Conservation (phyloP, 2,329 filamentous ascomycete species). For the Trichoderma afroharzianum region DNA sequence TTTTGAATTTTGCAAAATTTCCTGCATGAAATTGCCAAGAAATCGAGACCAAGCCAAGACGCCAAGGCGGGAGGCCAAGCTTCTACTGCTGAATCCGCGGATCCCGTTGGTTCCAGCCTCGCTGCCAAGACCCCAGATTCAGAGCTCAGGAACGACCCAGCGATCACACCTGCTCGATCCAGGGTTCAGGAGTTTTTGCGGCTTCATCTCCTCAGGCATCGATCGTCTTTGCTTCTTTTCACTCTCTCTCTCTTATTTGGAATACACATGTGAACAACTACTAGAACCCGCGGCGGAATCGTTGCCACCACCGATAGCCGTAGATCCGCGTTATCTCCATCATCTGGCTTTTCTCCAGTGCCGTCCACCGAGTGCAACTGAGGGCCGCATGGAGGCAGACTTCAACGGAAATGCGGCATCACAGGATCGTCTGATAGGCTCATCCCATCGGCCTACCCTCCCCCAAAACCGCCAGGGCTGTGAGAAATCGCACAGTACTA, state of each 20-base stretch:
- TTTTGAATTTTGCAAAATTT: background rate
- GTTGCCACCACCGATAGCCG: background rate
- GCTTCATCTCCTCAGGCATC: background rate
- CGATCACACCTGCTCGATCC: slow-evolving; percentile 9
- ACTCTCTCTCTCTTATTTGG: background rate
- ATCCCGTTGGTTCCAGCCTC: slow-evolving; percentile 2
- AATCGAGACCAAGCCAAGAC: slow-evolving; percentile 1
- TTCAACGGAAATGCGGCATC: slow-evolving; percentile 10
- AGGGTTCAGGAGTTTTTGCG: background rate
- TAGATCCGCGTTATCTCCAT: background rate
- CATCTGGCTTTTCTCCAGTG: background rate
- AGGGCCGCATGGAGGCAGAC: background rate
- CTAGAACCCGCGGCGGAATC: background rate
- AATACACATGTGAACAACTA: background rate
- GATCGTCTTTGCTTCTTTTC: background rate
- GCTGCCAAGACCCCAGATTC: slow-evolving; percentile 1
- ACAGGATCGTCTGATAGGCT: slow-evolving; percentile 6
- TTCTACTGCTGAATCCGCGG: background rate
- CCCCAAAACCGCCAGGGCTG: background rate
- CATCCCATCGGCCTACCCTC: background rate
- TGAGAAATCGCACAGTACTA: background rate
- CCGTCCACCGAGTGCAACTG: background rate
- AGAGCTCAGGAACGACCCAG: background rate
- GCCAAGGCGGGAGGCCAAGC: slow-evolving; percentile 13
- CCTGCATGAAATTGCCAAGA: background rate